Conservation (phyloP, 306 rosid species). For the Vicia sativa region DNA sequence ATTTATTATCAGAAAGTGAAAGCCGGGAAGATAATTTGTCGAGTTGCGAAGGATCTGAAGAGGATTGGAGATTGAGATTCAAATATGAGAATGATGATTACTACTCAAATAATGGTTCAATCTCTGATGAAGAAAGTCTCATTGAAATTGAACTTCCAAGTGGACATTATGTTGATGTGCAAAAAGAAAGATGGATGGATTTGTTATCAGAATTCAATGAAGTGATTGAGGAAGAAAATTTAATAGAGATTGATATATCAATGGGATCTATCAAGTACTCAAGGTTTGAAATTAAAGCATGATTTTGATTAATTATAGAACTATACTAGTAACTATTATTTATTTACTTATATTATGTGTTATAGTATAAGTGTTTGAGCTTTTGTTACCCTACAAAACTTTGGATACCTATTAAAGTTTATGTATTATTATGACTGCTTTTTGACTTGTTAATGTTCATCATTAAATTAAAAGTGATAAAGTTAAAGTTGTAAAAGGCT, state of each 20-base stretch:
- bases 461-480: slow-evolving; percentile 40
- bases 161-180: slow-evolving; percentile 52
- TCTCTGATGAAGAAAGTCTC: slow-evolving; percentile 95
- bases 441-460: slow-evolving; percentile 49
- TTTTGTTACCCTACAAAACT: slow-evolving; percentile 42
- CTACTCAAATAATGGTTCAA: slow-evolving; percentile 48
- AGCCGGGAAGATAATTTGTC: slow-evolving; percentile 46
- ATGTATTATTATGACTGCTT: slow-evolving; percentile 35
- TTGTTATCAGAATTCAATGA: slow-evolving; percentile 75
- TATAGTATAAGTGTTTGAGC: slow-evolving; percentile 30
- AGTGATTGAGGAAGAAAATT: slow-evolving; percentile 83
- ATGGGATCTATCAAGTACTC: slow-evolving; percentile 95
- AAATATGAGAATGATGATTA: slow-evolving; percentile 15
- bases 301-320: background rate
- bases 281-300: slow-evolving; percentile 87
- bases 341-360: slow-evolving; percentile 12
- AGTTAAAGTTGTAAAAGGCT: slow-evolving; percentile 40
- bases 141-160: slow-evolving; percentile 84
- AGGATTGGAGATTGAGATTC: slow-evolving; percentile 39
- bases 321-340: too few relatives aligned
- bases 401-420: slow-evolving; percentile 62
- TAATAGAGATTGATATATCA: slow-evolving; percentile 92
- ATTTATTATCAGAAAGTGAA: slow-evolving; percentile 51
- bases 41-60: slow-evolving; percentile 63
- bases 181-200: slow-evolving; percentile 46